These are phyloP conservation scores for Tricholoma matsutake DNA, from an alignment of 768 basidiomycete species.

Conservation along the genomic window DNA sequence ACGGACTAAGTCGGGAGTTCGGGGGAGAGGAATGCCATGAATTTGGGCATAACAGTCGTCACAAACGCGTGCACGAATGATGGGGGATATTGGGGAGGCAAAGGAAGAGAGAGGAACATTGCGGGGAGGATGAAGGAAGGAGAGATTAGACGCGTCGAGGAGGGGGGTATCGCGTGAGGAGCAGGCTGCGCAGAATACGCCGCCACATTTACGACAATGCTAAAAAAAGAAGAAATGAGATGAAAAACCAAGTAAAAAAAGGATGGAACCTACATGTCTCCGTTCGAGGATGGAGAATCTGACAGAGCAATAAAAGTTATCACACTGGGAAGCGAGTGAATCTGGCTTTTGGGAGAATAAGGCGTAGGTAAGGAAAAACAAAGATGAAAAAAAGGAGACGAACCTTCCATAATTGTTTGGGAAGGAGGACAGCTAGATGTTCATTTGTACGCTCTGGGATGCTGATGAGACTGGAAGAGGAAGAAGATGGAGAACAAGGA, in stretches of 20 bases:
- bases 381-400: background rate
- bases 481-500: slow-evolving; percentile 33
- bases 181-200: slow-evolving; percentile 68
- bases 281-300: slow-evolving; percentile 69
- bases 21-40: slow-evolving; percentile 51
- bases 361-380: slow-evolving; percentile 9
- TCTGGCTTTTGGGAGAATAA: slow-evolving; percentile 48
- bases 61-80: slow-evolving; percentile 62
- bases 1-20: slow-evolving; percentile 34
- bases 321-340: slow-evolving; percentile 56
- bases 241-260: background rate
- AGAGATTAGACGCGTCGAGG: slow-evolving; percentile 68
- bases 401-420: slow-evolving; percentile 74
- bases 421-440: slow-evolving; percentile 75
- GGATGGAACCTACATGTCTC: slow-evolving; percentile 59
- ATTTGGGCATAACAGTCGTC: slow-evolving; percentile 77
- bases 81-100: slow-evolving; percentile 58
- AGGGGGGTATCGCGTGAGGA: slow-evolving; percentile 57
- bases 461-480: slow-evolving; percentile 28
- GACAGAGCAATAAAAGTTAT: slow-evolving; percentile 69
- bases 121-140: slow-evolving; percentile 70
- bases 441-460: slow-evolving; percentile 49
- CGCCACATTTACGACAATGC: slow-evolving; percentile 87
- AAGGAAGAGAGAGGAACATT: slow-evolving; percentile 56
- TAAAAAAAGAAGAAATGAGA: slow-evolving; percentile 28